Conservation (phyloP, 495 filamentous ascomycete genomes). For the Neurospora intermedia region DNA sequence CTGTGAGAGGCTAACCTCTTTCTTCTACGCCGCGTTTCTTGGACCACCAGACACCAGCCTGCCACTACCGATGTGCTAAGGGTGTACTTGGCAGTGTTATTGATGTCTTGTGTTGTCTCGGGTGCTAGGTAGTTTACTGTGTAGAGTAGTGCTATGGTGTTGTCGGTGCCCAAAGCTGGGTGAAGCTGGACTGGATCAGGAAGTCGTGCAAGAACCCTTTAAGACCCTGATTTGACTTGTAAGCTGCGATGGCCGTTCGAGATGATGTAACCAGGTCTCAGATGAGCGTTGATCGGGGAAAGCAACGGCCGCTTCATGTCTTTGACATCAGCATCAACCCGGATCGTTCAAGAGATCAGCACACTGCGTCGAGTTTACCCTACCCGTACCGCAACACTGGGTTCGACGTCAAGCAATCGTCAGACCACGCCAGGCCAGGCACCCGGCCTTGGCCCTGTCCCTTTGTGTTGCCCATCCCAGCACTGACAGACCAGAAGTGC, state of each 20-base stretch:
- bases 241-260: neutral
- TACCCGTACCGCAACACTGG: neutral
- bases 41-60: constrained; percentile 6
- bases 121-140: neutral
- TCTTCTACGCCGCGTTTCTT: neutral
- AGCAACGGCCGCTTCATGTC: neutral
- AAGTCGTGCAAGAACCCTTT: neutral
- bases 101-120: neutral
- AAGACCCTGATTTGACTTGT: neutral
- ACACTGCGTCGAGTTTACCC: neutral
- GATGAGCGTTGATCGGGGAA: neutral
- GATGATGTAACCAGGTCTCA: neutral
- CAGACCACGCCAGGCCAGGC: neutral
- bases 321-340: neutral
- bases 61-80: neutral
- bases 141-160: neutral
- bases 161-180: neutral
- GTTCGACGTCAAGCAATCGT: neutral
- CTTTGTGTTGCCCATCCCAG: neutral
- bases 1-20: constrained; percentile 22
- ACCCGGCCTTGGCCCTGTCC: neutral
- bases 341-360: neutral
- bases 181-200: neutral
- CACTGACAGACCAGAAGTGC: neutral
- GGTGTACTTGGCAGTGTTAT: neutral